Evolutionary conservation across 192 early-diverging fungal genomes (phyloP).

Genomic region (Podila epicladia): DNA sequence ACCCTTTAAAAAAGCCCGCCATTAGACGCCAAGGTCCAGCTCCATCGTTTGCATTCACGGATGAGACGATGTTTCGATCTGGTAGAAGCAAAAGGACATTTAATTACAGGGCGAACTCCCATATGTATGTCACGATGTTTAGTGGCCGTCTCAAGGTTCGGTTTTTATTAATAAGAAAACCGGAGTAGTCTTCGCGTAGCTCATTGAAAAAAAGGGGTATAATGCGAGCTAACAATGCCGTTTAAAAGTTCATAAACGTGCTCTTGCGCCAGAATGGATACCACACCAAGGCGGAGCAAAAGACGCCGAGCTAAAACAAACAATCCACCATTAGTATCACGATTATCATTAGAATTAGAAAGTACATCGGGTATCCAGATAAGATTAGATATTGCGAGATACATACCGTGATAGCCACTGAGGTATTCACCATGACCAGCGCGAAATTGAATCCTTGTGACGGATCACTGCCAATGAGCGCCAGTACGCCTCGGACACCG

Average conservation of each 20-base stretch:
- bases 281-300: constrained; percentile 36
- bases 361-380: neutral
- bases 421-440: constrained; percentile 66
- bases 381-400: constrained; percentile 13
- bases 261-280: constrained; percentile 52
- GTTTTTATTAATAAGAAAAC: no score
- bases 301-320: constrained; percentile 27
- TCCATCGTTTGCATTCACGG: no score
- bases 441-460: constrained; percentile 60
- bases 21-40: no score
- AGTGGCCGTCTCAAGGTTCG: no score
- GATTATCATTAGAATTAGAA: no score
- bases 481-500: constrained; percentile 67
- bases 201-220: neutral
- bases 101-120: no score
- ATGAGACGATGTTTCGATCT: no score
- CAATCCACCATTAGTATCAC: neutral
- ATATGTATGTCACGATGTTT: no score
- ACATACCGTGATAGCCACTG: constrained; percentile 66
- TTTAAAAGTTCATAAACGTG: constrained; percentile 51
- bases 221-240: neutral
- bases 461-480: constrained; percentile 65
- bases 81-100: no score
- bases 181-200: no score
- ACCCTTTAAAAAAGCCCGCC: no score